phyloP scores from a whole-genome alignment of 257 asterid genomes.

The Thymus quinquecostatus region DNA sequence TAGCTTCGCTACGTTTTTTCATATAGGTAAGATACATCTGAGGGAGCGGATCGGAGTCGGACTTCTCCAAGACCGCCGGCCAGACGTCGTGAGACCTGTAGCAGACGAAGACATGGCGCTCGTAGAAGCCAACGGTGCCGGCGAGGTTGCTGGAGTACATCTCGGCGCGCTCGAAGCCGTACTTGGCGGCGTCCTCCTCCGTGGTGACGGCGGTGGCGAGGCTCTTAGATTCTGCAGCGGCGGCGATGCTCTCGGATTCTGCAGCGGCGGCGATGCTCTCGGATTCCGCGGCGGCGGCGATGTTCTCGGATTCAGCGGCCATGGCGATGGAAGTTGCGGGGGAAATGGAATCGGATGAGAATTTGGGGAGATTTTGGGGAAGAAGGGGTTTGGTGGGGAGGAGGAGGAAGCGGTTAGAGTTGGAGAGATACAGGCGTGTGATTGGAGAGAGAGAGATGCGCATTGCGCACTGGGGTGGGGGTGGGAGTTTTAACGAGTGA shows the following conservation, averaged over 20 bases:
- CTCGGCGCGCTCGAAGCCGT: slow-evolving; percentile 82
- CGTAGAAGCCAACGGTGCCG: slow-evolving; percentile 70
- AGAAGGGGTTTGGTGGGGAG: neutral
- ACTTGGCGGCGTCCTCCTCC: slow-evolving; percentile 53
- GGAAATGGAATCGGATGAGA: slow-evolving; percentile 11
- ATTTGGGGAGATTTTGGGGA: neutral
- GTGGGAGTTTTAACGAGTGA: neutral
- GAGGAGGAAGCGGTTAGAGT: slow-evolving; percentile 8
- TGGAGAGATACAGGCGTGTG: slow-evolving; percentile 16
- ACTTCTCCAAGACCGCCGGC: slow-evolving; percentile 81
- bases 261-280: slow-evolving; percentile 60
- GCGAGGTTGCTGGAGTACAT: slow-evolving; percentile 65
- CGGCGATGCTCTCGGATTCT: slow-evolving; percentile 40
- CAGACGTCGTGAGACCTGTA: slow-evolving; percentile 81
- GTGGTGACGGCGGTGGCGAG: slow-evolving; percentile 44
- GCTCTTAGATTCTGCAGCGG: slow-evolving; percentile 45
- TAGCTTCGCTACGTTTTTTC: slow-evolving; percentile 67
- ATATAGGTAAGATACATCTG: slow-evolving; percentile 63
- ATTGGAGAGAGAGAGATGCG: slow-evolving; percentile 43
- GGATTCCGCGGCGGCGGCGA: slow-evolving; percentile 54
- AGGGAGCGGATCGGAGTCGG: slow-evolving; percentile 89
- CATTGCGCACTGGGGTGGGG: slow-evolving; percentile 21
- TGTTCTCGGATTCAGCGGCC: slow-evolving; percentile 65
- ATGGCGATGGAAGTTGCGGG: slow-evolving; percentile 38
- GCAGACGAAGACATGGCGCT: slow-evolving; percentile 89